Evolutionary conservation across 768 basidiomycete genomes (phyloP).

Genomic region (Daedalea quercina): DNA sequence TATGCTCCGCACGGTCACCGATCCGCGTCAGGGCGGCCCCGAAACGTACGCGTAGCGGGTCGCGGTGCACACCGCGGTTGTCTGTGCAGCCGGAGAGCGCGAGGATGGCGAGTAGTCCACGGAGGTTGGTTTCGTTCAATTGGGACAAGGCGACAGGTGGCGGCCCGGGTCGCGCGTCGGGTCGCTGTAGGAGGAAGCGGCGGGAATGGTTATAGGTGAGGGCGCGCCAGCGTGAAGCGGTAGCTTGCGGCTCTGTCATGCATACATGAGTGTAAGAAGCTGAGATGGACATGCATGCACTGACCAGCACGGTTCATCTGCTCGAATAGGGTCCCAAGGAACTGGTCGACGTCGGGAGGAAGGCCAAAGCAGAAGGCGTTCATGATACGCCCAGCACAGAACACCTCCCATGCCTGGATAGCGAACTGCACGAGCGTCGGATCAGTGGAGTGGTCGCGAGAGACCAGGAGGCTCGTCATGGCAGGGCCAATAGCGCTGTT

Average conservation of each 20-base stretch:
- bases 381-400: conserved; percentile 25
- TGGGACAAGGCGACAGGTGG: conserved; percentile 10
- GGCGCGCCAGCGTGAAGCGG: conserved; percentile 29
- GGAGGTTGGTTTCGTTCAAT: conserved; percentile 19
- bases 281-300: conserved; percentile 1
- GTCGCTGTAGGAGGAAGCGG: conserved; percentile 13
- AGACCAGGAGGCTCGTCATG: conserved; percentile 22
- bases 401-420: conserved; percentile 31
- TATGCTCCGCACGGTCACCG: conserved; percentile 20
- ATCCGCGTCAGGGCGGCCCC: conserved; percentile 23
- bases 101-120: conserved; percentile 28
- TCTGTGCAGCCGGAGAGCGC: conserved; percentile 25
- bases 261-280: not conserved
- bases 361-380: conserved; percentile 27
- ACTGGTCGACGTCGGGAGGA: conserved; percentile 22
- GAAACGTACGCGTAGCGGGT: conserved; percentile 23
- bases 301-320: conserved; percentile 26
- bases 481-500: conserved; percentile 22
- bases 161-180: conserved; percentile 7
- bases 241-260: conserved; percentile 27
- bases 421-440: conserved; percentile 31
- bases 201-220: conserved; percentile 27
- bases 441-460: conserved; percentile 23
- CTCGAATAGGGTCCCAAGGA: conserved; percentile 22
- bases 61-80: conserved; percentile 20